phyloP scores from a whole-genome alignment of 2,329 filamentous ascomycete genomes.

The Aspergillus chevalieri region DNA sequence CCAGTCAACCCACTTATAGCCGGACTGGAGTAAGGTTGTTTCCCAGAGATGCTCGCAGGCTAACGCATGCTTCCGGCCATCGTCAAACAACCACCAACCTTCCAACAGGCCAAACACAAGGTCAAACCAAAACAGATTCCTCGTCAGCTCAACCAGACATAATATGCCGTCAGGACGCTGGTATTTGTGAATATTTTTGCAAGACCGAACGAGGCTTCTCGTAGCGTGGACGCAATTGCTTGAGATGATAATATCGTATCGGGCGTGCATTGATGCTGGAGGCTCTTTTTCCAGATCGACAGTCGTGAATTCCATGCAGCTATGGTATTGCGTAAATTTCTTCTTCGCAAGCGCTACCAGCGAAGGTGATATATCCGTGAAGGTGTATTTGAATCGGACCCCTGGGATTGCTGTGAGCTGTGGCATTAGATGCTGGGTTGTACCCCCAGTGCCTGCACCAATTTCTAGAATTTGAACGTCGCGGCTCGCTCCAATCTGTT shows the following conservation, averaged over 20 bases:
- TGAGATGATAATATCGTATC: constrained; percentile 22
- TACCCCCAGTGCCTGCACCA: constrained; percentile 35
- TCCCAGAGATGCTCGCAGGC: not conserved
- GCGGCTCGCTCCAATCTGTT: constrained; percentile 6
- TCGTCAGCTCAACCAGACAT: constrained; percentile 25
- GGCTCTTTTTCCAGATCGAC: constrained; percentile 26
- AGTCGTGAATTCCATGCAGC: constrained; percentile 23
- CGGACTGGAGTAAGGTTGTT: too few species aligned
- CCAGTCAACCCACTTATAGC: too few species aligned
- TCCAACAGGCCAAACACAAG: constrained; percentile 34
- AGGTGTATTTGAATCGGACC: constrained; percentile 31
- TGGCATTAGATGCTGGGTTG: constrained; percentile 25
- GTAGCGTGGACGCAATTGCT: constrained; percentile 32
- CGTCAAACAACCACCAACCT: constrained; percentile 37
- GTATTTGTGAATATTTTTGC: constrained; percentile 15
- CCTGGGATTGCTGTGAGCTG: constrained; percentile 17
- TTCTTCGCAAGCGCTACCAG: constrained; percentile 26
- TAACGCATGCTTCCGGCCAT: constrained; percentile 27
- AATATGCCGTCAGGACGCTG: constrained; percentile 26
- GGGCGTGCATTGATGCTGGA: constrained; percentile 7
- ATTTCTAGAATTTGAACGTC: constrained; percentile 36
- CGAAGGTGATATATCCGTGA: constrained; percentile 31
- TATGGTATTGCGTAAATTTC: constrained; percentile 15
- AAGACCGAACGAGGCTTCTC: constrained; percentile 9
- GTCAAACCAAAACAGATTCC: constrained; percentile 19